Evolutionary conservation across 257 asterid species (phyloP).

Genomic region (Primulina eburnea): DNA sequence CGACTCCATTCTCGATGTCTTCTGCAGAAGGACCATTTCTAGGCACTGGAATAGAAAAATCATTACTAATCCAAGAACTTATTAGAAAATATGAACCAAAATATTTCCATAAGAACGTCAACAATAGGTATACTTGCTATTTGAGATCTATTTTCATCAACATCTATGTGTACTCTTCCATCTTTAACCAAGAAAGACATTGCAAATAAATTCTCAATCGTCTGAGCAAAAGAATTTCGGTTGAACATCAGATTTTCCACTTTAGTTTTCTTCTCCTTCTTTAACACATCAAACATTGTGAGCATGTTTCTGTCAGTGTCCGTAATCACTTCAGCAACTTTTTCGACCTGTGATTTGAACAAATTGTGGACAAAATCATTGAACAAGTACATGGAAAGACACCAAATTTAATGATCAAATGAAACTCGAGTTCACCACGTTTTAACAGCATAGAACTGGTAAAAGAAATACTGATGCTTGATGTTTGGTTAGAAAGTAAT

Average conservation of each 20-base stretch:
- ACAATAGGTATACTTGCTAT: constrained; percentile 34
- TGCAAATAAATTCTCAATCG: constrained; percentile 56
- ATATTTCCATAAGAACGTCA: neutral
- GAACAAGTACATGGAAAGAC: neutral
- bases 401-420: neutral
- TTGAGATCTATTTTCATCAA: constrained; percentile 46
- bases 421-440: neutral
- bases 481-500: neutral
- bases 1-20: constrained; percentile 37
- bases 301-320: constrained; percentile 42
- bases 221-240: constrained; percentile 50
- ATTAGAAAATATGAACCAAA: neutral
- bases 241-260: constrained; percentile 47
- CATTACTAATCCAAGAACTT: neutral
- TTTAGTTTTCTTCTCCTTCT: constrained; percentile 30
- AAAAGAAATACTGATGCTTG: neutral
- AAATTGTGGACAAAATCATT: neutral
- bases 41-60: constrained; percentile 38
- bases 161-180: constrained; percentile 39
- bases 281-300: constrained; percentile 41
- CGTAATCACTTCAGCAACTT: constrained; percentile 21
- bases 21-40: constrained; percentile 41
- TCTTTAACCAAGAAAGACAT: constrained; percentile 61
- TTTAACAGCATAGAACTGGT: neutral
- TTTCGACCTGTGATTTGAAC: constrained; percentile 31